phyloP scores from a whole-genome alignment of 257 asterid genomes.

The Ballota nigra region DNA sequence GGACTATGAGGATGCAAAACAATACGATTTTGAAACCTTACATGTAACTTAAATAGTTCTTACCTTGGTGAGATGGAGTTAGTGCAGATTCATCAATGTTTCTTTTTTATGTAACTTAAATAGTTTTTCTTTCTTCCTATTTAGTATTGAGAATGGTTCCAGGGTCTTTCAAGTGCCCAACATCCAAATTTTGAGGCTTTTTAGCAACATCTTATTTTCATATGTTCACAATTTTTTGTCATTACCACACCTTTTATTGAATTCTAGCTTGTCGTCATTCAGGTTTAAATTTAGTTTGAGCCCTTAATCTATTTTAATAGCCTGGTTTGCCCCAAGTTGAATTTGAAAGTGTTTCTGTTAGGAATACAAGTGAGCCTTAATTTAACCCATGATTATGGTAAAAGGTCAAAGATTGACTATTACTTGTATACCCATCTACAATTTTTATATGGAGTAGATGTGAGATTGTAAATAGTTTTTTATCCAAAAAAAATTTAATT shows the following conservation, averaged over 20 bases:
- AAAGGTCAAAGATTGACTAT: no score
- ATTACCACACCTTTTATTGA: background rate
- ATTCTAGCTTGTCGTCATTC: background rate
- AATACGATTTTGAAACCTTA: constrained; percentile 7
- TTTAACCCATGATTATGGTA: no score
- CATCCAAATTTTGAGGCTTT: background rate
- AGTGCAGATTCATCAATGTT: background rate
- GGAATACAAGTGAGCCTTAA: no score
- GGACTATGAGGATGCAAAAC: constrained; percentile 46
- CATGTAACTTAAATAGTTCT: background rate
- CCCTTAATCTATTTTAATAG: background rate
- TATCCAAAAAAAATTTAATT: no score
- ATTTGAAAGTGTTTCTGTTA: no score
- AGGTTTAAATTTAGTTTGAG: background rate
- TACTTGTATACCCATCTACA: no score
- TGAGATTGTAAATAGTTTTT: no score
- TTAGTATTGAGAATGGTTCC: background rate
- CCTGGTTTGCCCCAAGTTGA: no score
- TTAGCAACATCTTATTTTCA: background rate
- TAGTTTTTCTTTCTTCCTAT: background rate
- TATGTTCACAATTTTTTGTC: background rate
- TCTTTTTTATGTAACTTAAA: background rate
- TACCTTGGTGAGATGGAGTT: background rate
- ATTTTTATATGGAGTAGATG: no score
- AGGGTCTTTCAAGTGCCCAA: background rate